Evolutionary conservation across 169 alveolate genomes (phyloP).

Genomic region (Ichthyophthirius multifiliis): DNA sequence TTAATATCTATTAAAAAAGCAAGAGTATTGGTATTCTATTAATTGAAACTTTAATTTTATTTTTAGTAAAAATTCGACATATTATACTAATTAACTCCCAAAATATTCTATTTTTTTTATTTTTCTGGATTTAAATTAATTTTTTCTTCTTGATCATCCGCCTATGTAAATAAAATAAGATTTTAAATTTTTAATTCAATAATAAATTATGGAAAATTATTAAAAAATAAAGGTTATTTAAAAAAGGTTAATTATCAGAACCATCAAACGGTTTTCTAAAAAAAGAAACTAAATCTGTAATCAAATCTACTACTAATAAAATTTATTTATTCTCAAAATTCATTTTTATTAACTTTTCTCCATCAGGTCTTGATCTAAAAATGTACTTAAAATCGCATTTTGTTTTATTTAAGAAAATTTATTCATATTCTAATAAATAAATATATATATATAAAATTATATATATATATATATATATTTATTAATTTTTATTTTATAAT

Average conservation of each 20-base stretch:
- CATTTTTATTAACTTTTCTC: conserved; percentile 33
- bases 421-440: too few species aligned
- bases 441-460: too few species aligned
- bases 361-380: conserved; percentile 31
- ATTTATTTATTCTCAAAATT: conserved; percentile 26
- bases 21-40: background rate
- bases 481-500: too few species aligned
- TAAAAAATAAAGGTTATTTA: conserved; percentile 10
- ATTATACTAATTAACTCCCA: background rate
- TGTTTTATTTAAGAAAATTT: too few species aligned
- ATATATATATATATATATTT: too few species aligned
- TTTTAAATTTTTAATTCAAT: conserved; percentile 17
- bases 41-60: background rate
- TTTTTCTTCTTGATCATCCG: background rate
- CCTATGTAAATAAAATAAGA: background rate
- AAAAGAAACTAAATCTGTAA: conserved; percentile 17
- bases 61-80: background rate
- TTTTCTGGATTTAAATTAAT: background rate
- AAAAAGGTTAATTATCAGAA: conserved; percentile 8
- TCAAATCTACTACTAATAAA: conserved; percentile 12
- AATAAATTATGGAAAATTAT: conserved; percentile 28
- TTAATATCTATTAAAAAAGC: conserved; percentile 17
- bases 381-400: conserved; percentile 15
- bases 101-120: background rate
- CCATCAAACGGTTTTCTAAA: conserved; percentile 36